A percentile compares a stretch with the other conserved stretches of the same genome.
phyloP scores from a whole-genome alignment of 2,329 filamentous ascomycete genomes.

The Chaetomium sp. region DNA sequence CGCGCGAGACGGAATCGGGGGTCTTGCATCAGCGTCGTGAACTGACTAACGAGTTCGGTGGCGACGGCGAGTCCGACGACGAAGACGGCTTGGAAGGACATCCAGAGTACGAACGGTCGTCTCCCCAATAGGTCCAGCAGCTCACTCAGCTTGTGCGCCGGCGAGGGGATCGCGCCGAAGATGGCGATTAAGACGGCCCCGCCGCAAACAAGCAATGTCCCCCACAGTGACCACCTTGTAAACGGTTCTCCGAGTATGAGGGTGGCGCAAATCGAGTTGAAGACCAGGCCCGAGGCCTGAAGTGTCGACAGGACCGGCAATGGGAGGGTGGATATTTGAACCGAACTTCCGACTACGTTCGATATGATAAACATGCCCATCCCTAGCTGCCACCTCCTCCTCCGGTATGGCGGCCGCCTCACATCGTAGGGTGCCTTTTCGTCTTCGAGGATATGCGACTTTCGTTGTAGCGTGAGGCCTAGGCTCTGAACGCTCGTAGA shows the following conservation, averaged over 20 bases:
- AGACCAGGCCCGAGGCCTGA: constrained; percentile 93
- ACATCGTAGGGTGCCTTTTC: constrained; percentile 80
- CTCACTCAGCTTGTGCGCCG: constrained; percentile 83
- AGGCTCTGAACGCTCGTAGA: constrained; percentile 95
- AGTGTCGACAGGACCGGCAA: constrained; percentile 92
- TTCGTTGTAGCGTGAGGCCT: constrained; percentile 92
- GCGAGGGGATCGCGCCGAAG: constrained; percentile 92
- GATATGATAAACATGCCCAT: constrained; percentile 97
- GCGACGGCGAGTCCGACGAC: constrained; percentile 68
- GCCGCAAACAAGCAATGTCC: constrained; percentile 81
- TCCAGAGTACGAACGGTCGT: constrained; percentile 82
- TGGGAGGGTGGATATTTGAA: constrained; percentile 95
- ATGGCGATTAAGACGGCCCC: constrained; percentile 91
- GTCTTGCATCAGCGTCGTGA: constrained; percentile 59
- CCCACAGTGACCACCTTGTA: constrained; percentile 87
- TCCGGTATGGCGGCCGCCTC: constrained; percentile 82
- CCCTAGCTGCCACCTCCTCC: constrained; percentile 92
- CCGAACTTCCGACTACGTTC: constrained; percentile 91
- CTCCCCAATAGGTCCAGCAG: constrained; percentile 74
- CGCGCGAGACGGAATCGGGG: constrained; percentile 72
- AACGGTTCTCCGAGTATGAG: constrained; percentile 92
- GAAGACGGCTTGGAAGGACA: constrained; percentile 74
- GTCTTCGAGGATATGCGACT: constrained; percentile 97
- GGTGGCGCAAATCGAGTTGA: constrained; percentile 97
- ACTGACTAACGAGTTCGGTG: constrained; percentile 57